Evolutionary conservation across 345 rosid species (phyloP), one percentile per base, ranked within the genome.

Genomic region (Cardiospermum halicacabum): DNA sequence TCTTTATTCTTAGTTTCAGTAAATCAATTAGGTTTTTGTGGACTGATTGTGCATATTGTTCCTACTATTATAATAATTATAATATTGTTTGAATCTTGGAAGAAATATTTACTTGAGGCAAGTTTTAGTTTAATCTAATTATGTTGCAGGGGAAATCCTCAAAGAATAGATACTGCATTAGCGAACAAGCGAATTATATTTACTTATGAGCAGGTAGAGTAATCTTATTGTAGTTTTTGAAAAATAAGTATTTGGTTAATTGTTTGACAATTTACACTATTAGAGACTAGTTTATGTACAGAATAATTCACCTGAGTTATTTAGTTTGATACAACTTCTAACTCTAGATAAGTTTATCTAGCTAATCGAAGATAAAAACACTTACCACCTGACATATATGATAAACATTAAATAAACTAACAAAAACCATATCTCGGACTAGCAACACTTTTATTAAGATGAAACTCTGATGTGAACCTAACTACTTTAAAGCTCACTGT

Each of bases 131-230:
- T 31, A 55, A 57, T 54, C 27, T 72, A 18, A 69, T 27, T 70
- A 27, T 73, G 28, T 78, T 81, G 68, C 81, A 93, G 97, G 75
- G 89, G 86, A 74, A 93, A 93, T 73, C 97, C 97, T 62, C 99
- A 93, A 81, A 84, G 99, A 75, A 85, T 93, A 78, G 98, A 93
- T 69, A 63, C 81, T 50, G 71, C 76, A 30, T 78, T 80, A 62
- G 81, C 96, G 69, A 86, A 84, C 69, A 93, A 93, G 83, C 82
- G 96, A 54, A 85, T 90, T 68, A 78, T 82, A 75, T 85, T 86
- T 76, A 86, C 89, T 62, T 88, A 93, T 59, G 96, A 93, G 79
- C 98, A 93, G 97, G 98, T 93, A 81, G 47, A 42, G 19, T n/a
- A 28, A 42, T 43, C 9, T 19, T 32, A 2, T 15, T 53, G 22